Evolutionary conservation across 208 protist species (phyloP).

Genomic region (Angomonas deanei): DNA sequence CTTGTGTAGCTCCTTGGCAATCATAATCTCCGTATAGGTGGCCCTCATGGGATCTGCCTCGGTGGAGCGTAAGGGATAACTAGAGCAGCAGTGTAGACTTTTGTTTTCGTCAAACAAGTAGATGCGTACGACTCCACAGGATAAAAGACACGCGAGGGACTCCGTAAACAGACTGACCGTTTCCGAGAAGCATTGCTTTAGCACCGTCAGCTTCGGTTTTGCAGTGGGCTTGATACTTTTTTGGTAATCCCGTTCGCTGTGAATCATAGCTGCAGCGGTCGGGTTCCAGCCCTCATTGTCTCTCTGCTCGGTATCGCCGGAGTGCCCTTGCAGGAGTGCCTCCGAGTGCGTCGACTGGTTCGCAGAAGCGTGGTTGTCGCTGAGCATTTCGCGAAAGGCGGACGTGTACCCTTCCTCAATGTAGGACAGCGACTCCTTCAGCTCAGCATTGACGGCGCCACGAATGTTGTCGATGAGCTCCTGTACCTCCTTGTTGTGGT

Average conservation of each 20-base stretch:
- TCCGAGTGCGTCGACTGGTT: neutral
- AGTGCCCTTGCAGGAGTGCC: neutral
- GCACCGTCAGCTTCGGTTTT: slow-evolving; percentile 2
- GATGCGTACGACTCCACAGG: slow-evolving; percentile 81
- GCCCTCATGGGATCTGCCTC: slow-evolving; percentile 65
- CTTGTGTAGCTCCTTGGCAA: slow-evolving; percentile 73
- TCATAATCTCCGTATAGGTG: slow-evolving; percentile 66
- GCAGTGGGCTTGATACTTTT: neutral
- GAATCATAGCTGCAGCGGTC: neutral
- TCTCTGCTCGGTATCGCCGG: neutral
- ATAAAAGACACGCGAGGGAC: slow-evolving; percentile 61
- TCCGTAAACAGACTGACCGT: slow-evolving; percentile 69
- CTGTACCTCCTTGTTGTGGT: slow-evolving; percentile 12
- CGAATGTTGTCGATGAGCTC: slow-evolving; percentile 59
- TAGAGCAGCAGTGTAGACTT: slow-evolving; percentile 59
- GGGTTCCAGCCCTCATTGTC: neutral
- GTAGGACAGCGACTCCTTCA: slow-evolving; percentile 55
- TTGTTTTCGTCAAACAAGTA: slow-evolving; percentile 79
- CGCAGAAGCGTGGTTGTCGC: neutral
- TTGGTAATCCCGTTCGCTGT: neutral
- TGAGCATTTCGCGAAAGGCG: slow-evolving; percentile 35
- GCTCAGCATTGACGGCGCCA: slow-evolving; percentile 44
- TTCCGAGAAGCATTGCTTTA: slow-evolving; percentile 38
- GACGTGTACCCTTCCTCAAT: slow-evolving; percentile 76
- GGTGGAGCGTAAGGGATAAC: slow-evolving; percentile 41